Evolutionary conservation across 1,284 basidiomycete species (phyloP), one percentile per base, ranked within the genome.

Genomic region (Leucoagaricus sp.): DNA sequence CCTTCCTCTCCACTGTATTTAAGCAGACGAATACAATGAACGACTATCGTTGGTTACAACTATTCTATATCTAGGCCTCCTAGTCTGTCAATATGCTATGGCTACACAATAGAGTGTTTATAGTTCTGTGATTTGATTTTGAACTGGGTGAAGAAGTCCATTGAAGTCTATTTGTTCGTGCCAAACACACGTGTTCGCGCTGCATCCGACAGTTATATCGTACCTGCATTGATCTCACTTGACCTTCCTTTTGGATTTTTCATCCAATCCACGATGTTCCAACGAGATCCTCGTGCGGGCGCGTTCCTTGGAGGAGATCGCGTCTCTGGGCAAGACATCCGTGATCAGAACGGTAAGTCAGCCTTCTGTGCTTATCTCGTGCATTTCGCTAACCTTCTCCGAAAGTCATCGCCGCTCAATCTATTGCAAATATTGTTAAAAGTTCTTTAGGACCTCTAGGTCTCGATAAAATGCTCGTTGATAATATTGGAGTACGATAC

Each of bases 361-460:
- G 29, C 17, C 15, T 15, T n/a, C 49, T 54, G 29, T 25, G 53
- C 29, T 26, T 34, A 15, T 28, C 31, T 36, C 23, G 12, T 9
- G 9, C n/a, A 15, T 17, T 36, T 23, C 38, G 28, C n/a, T 36
- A 23, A 51, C 33, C 7, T 38, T 19, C n/a, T 45, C 21, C 31
- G 25, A 40, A 66, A 95, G 97, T 99, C 64, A 86, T 94, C 66
- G 96, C 97, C 47, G 96, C 96, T 48, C 91, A 94, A 71, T 90
- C 95, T 9, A 97, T 99, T 67, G 94, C 97, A 61, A 99, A 99
- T 76, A 91, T 98, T 65, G 87, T 99, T 55, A 98, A 97, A 82
- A 97, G 93, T 66, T 97, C 94, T 46, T 73, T 99, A 42, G 97
- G 97, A 8, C 97, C 97, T 5, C 83, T 98, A 57, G 96, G 94